phyloP scores from a whole-genome alignment of 2,329 filamentous ascomycete genomes.

The Ophiocordyceps camponoti-floridani region DNA sequence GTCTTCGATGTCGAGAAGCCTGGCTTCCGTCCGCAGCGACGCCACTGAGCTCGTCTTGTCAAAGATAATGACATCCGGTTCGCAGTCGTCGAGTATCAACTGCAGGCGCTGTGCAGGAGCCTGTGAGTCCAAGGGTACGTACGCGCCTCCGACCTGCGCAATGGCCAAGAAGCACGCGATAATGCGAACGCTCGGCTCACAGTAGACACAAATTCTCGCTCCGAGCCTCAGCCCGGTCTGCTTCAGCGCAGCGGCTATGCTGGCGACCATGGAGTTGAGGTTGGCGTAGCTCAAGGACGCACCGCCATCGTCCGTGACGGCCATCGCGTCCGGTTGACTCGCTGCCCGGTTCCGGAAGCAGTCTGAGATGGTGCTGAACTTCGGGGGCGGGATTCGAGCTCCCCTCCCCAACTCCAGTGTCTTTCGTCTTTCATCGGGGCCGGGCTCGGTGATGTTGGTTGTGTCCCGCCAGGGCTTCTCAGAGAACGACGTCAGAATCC shows the following conservation, averaged over 20 bases:
- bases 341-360: neutral
- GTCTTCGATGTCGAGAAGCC: neutral
- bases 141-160: neutral
- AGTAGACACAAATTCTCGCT: neutral
- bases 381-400: neutral
- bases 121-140: neutral
- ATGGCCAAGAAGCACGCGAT: neutral
- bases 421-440: neutral
- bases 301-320: constrained; percentile 1
- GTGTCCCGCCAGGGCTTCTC: neutral
- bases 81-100: neutral
- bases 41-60: neutral
- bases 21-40: neutral
- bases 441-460: neutral
- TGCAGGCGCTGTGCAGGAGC: neutral
- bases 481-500: neutral
- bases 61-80: neutral
- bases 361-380: constrained; percentile 1
- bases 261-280: neutral
- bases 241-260: neutral
- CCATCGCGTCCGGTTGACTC: neutral
- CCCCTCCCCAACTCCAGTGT: neutral
- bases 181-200: neutral
- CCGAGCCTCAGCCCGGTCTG: neutral
- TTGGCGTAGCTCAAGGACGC: constrained; percentile 1